Percentiles rank a stretch among this genome's conserved stretches.
Evolutionary conservation across 805 yeast genomes (phyloP).

Genomic region (Candida sphagnicola): DNA sequence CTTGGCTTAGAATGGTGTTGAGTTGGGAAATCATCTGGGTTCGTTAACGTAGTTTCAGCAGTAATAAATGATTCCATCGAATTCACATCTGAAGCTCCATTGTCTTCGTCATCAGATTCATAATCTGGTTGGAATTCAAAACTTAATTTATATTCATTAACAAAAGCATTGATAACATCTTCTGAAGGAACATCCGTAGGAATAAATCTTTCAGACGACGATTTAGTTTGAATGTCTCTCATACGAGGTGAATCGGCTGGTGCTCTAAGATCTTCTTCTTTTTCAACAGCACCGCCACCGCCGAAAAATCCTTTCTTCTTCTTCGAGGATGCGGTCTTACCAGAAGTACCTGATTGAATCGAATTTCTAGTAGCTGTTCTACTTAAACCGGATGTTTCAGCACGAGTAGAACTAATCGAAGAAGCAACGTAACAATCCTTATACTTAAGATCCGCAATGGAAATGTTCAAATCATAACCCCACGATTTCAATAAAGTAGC

Average conservation of each 20-base stretch:
- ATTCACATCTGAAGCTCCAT: constrained; percentile 17
- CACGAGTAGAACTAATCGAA: constrained; percentile 9
- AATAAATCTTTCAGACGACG: constrained; percentile 21
- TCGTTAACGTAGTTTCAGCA: constrained; percentile 24
- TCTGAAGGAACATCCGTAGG: constrained; percentile 20
- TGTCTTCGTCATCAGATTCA: constrained; percentile 9
- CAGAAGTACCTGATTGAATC: constrained; percentile 21
- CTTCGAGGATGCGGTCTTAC: constrained; percentile 25
- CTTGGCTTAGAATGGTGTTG: neutral
- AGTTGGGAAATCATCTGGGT: constrained; percentile 12
- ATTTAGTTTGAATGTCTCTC: constrained; percentile 22
- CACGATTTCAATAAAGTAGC: constrained; percentile 56
- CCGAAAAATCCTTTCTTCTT: constrained; percentile 30
- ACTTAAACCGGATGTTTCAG: constrained; percentile 13
- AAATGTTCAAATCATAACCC: constrained; percentile 43
- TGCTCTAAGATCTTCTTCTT: constrained; percentile 6
- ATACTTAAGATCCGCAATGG: constrained; percentile 23
- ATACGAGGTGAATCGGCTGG: constrained; percentile 24
- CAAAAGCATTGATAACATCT: constrained; percentile 15
- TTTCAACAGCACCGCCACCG: constrained; percentile 7
- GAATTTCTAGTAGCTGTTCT: constrained; percentile 21
- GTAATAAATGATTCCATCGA: constrained; percentile 32
- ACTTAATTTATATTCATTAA: constrained; percentile 15
- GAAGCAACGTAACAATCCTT: constrained; percentile 31
- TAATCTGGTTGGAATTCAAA: constrained; percentile 6